Conservation (phyloP, 352 stramenopile genomes). For the Pythium pyrilobum region DNA sequence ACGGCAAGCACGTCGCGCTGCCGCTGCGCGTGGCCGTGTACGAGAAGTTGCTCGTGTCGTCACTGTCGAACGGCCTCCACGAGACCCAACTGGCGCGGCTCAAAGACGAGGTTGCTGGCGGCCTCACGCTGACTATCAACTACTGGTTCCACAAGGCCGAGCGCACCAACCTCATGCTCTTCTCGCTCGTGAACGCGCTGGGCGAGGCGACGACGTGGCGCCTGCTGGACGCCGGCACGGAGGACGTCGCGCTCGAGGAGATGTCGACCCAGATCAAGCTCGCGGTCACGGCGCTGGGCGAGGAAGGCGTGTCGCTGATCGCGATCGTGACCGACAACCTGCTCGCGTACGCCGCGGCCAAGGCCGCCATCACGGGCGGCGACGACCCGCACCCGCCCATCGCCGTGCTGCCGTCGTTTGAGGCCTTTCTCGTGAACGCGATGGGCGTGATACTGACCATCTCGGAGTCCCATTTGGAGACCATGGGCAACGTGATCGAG, state of each 20-base stretch:
- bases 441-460: conserved; percentile 58
- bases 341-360: conserved; percentile 19
- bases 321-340: conserved; percentile 60
- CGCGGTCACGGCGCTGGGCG: conserved; percentile 33
- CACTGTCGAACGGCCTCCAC: conserved; percentile 8
- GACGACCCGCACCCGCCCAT: conserved; percentile 15
- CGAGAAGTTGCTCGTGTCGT: conserved; percentile 1
- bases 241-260: conserved; percentile 30
- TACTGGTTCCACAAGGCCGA: conserved; percentile 50
- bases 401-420: conserved; percentile 21
- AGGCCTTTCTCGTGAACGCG: conserved; percentile 22
- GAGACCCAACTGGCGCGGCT: conserved; percentile 57
- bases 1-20: conserved; percentile 16
- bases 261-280: conserved; percentile 50
- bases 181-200: conserved; percentile 66
- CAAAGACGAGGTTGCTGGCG: conserved; percentile 38
- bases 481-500: conserved; percentile 63
- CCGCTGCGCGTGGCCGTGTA: conserved; percentile 8
- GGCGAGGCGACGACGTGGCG: conserved; percentile 56
- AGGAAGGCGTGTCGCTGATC: conserved; percentile 53
- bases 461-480: conserved; percentile 38
- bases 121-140: conserved; percentile 62
- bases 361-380: conserved; percentile 13
- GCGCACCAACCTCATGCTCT: conserved; percentile 45
- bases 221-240: conserved; percentile 47